Conservation (phyloP, 192 early-diverging fungal species). For the Coemansia sp. region DNA sequence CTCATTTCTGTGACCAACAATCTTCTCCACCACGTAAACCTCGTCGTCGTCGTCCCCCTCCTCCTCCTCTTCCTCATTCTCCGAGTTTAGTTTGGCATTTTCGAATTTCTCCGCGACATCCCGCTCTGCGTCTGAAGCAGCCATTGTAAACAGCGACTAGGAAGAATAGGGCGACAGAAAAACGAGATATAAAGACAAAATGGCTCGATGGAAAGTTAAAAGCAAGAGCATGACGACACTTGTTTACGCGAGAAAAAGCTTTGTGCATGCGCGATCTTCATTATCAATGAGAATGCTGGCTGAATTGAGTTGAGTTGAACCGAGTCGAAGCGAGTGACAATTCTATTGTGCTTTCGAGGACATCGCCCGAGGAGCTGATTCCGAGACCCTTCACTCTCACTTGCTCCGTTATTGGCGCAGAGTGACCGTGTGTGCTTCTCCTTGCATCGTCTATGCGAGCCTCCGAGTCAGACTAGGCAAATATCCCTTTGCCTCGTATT, state of each 20-base stretch:
- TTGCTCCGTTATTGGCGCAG: neutral
- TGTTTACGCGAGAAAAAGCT: neutral
- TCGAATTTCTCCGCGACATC: slow-evolving; percentile 5
- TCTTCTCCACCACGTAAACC: slow-evolving; percentile 23
- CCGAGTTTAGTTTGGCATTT: neutral
- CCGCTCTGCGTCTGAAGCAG: neutral
- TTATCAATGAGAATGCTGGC: too few relatives aligned
- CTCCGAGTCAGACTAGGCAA: neutral
- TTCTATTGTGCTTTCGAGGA: too few relatives aligned
- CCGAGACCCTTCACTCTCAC: neutral
- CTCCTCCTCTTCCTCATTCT: neutral
- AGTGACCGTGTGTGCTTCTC: neutral
- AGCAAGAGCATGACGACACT: neutral
- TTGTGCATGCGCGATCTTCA: too few relatives aligned
- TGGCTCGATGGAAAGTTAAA: neutral
- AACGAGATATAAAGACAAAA: neutral
- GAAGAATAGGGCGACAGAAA: neutral
- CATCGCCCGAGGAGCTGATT: neutral
- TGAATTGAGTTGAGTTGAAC: neutral
- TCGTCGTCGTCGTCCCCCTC: slow-evolving; percentile 9
- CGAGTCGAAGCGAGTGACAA: neutral
- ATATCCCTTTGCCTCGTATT: too few relatives aligned
- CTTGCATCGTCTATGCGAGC: slow-evolving; percentile 2
- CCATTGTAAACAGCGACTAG: neutral
- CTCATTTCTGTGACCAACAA: slow-evolving; percentile 14